Conservation (phyloP, 2,329 filamentous ascomycete genomes). For the Trematosphaeria pertusa region DNA sequence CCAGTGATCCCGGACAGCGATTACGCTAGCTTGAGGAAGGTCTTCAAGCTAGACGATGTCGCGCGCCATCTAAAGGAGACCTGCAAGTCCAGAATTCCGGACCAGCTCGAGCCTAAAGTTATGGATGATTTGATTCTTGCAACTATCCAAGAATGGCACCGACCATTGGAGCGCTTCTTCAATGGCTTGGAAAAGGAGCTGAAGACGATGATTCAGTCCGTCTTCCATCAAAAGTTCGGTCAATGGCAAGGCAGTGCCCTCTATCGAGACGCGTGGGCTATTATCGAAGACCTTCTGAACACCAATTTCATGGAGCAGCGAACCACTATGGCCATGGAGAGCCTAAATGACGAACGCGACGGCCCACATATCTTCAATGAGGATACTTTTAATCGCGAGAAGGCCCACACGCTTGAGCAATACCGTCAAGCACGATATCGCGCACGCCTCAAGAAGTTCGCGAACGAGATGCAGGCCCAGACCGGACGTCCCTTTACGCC, state of each 20-base stretch:
- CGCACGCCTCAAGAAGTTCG: slow-evolving; percentile 36
- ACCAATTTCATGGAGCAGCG: slow-evolving; percentile 35
- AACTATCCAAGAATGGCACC: slow-evolving; percentile 38
- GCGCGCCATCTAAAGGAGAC: slow-evolving; percentile 28
- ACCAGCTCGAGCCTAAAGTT: slow-evolving; percentile 44
- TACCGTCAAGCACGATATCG: slow-evolving; percentile 35
- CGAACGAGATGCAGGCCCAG: slow-evolving; percentile 21
- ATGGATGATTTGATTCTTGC: slow-evolving; percentile 38
- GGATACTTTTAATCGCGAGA: slow-evolving; percentile 25
- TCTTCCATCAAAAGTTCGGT: slow-evolving; percentile 39
- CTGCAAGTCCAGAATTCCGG: slow-evolving; percentile 39
- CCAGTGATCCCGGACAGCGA: neutral
- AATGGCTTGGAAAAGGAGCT: slow-evolving; percentile 21
- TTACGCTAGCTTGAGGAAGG: slow-evolving; percentile 9
- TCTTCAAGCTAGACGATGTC: slow-evolving; percentile 42
- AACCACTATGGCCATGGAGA: slow-evolving; percentile 26
- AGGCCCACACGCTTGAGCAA: slow-evolving; percentile 15
- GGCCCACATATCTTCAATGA: slow-evolving; percentile 46
- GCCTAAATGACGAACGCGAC: slow-evolving; percentile 39
- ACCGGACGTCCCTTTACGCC: slow-evolving; percentile 20
- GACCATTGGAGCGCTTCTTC: slow-evolving; percentile 36
- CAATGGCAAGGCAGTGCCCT: slow-evolving; percentile 40
- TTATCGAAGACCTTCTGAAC: slow-evolving; percentile 35
- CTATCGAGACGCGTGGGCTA: slow-evolving; percentile 24
- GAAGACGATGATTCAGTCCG: slow-evolving; percentile 14